phyloP scores from a whole-genome alignment of 805 yeast genomes.

The Candida montana region DNA sequence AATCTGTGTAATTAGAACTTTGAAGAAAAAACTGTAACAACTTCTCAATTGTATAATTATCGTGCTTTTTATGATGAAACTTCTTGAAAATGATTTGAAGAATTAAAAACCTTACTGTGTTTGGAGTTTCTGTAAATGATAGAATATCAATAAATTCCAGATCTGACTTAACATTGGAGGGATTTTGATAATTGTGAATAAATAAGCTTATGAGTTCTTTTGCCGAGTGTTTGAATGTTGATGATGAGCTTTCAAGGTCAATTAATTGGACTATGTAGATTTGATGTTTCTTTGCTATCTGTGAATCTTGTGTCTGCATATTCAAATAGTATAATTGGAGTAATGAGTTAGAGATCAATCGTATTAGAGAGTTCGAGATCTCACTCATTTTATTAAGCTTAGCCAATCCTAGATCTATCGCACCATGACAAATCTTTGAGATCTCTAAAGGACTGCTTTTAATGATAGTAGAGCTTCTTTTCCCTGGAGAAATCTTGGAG shows the following conservation, averaged over 20 bases:
- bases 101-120: constrained; percentile 15
- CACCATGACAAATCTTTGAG: constrained; percentile 17
- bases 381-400: constrained; percentile 11
- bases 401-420: constrained; percentile 18
- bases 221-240: constrained; percentile 5
- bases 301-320: constrained; percentile 3
- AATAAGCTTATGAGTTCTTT: constrained; percentile 4
- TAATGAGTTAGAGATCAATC: constrained; percentile 20
- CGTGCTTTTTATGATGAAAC: constrained; percentile 15
- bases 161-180: too few species aligned
- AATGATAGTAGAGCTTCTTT: constrained; percentile 7
- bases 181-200: constrained; percentile 6
- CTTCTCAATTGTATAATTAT: neutral
- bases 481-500: constrained; percentile 9
- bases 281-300: constrained; percentile 18
- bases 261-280: constrained; percentile 18
- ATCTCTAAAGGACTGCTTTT: constrained; percentile 15
- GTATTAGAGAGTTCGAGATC: constrained; percentile 13
- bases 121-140: neutral
- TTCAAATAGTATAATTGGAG: constrained; percentile 18
- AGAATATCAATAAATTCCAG: constrained; percentile 1
- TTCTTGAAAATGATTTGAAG: constrained; percentile 20
- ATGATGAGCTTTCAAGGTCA: constrained; percentile 15
- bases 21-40: constrained; percentile 11
- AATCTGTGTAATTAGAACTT: neutral